Conservation (phyloP, 345 rosid genomes). For the Gossypium rotundifolium region DNA sequence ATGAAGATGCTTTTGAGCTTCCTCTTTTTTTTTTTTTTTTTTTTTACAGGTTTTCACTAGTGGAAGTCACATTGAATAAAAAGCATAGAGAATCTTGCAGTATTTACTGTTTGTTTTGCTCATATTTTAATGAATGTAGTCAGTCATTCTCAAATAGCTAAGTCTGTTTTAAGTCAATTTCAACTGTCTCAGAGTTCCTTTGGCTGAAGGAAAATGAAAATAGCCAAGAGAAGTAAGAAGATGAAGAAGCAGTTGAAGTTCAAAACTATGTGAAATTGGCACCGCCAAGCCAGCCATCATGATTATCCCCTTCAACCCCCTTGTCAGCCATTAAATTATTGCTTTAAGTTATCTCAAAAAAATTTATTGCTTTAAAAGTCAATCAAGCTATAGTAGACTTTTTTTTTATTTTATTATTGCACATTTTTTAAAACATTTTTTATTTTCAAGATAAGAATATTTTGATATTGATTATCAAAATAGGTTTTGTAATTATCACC, state of each 20-base stretch:
- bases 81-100: conserved; percentile 3
- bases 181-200: background rate
- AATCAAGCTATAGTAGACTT: background rate
- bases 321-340: background rate
- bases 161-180: background rate
- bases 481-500: too few relatives aligned
- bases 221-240: background rate
- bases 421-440: background rate
- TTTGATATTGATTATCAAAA: too few relatives aligned
- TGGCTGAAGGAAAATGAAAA: background rate
- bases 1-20: background rate
- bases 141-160: too few relatives aligned
- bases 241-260: background rate
- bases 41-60: background rate
- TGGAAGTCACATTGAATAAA: background rate
- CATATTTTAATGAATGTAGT: background rate
- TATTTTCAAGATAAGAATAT: too few relatives aligned
- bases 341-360: background rate
- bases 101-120: background rate
- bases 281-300: background rate
- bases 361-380: background rate
- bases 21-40: background rate
- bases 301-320: background rate
- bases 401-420: too few relatives aligned
- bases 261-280: background rate